phyloP scores from a whole-genome alignment of 345 rosid species.

The Murraya paniculata region DNA sequence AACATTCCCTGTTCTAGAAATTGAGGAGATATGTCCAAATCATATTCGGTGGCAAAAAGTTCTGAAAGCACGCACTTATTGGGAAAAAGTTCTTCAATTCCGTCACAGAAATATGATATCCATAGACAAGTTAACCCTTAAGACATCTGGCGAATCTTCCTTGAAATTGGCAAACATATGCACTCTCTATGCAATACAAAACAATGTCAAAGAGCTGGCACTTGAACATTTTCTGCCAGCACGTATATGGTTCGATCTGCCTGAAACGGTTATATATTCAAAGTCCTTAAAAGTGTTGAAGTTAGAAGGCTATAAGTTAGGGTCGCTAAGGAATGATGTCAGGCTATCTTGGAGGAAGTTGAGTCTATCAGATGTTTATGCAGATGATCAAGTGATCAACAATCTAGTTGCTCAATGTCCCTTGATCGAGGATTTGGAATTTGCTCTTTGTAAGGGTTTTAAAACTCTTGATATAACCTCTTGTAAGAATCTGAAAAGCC shows the following conservation, averaged over 20 bases:
- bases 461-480: neutral
- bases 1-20: neutral
- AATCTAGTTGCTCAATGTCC: neutral
- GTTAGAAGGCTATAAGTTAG: neutral
- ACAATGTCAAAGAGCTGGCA: too few relatives aligned
- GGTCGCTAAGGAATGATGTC: neutral
- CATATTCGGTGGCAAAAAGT: too few relatives aligned
- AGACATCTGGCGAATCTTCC: too few relatives aligned
- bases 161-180: too few relatives aligned
- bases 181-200: too few relatives aligned
- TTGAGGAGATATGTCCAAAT: neutral
- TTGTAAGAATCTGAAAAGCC: neutral
- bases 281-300: neutral
- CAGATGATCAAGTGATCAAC: neutral
- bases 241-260: neutral
- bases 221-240: too few relatives aligned
- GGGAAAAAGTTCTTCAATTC: too few relatives aligned
- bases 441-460: neutral
- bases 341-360: neutral
- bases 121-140: too few relatives aligned
- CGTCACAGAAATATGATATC: too few relatives aligned
- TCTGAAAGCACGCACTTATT: too few relatives aligned
- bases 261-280: neutral
- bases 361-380: neutral
- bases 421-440: neutral